Evolutionary conservation across 2,329 filamentous ascomycete species (phyloP), one percentile per base, ranked within the genome.

Genomic region (Aureobasidium sp.): DNA sequence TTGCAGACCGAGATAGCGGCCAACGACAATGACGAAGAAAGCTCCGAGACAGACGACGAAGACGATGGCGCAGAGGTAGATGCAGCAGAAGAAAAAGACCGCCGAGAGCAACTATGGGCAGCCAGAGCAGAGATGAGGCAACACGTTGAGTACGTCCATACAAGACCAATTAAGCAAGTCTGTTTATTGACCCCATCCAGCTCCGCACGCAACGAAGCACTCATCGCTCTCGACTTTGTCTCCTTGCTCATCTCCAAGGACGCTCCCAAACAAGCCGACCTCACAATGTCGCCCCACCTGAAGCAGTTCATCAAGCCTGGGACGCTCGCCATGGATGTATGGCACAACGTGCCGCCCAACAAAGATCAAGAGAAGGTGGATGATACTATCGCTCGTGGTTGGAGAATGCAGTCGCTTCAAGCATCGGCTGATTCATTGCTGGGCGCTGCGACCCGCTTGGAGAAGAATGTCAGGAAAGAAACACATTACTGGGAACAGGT

Each of bases 401-500:
- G 90, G 83, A 87, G 90, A 59, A 78, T 94, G 65, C 85, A 92
- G 69, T 87, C 87, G 49, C 84, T 96, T 66, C 86, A 89, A 67
- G 83, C 84, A 37, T 86, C 89, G 3, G 86, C 90, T 1, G 87
- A 90, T 67, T 86, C 86, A 39, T 82, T 96, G 27, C 77, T 91
- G 15, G 81, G 85, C 10, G 87, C 91, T 5, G 88, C 89, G 0
- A 80, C 82, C 30, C 82, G 90, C 44, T 76, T 99, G 13, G 84
- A 90, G 67, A 83, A 82, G 10, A 91, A 96, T 72, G 88, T 95
- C 37, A 81, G 83, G 10, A 84, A 85, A 34, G 94, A 99, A 76
- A 87, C 86, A 2, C 87, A 83, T 67, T 99, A 96, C 73, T 99
- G 94, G 94, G 83, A 88, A 61, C 88, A 96, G 68, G 83, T 97